A percentile compares a stretch with the other conserved stretches of the same genome.
Conservation (phyloP, 768 basidiomycete species). For the Calocera cornea region DNA sequence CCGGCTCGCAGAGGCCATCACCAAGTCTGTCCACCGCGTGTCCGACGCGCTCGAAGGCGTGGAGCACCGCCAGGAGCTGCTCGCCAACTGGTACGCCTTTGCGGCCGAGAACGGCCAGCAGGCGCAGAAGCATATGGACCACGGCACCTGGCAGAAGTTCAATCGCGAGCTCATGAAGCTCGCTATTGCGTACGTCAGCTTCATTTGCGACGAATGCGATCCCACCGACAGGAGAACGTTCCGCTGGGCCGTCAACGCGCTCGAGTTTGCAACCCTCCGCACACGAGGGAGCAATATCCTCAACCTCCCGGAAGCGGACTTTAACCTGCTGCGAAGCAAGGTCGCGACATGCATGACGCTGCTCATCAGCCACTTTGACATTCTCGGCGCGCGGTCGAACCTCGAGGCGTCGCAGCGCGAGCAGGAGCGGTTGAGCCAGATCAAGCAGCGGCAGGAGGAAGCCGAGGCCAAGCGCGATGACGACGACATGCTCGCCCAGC, state of each 20-base stretch:
- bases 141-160: constrained; percentile 53
- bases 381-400: constrained; percentile 83
- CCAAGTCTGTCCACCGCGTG: constrained; percentile 82
- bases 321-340: constrained; percentile 76
- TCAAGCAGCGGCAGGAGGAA: constrained; percentile 15
- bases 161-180: constrained; percentile 73
- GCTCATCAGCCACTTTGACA: constrained; percentile 95
- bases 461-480: constrained; percentile 22
- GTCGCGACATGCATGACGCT: constrained; percentile 94
- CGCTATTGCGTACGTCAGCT: constrained; percentile 94
- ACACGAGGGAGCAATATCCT: constrained; percentile 82
- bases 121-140: constrained; percentile 79
- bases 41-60: constrained; percentile 48
- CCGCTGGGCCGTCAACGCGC: constrained; percentile 93
- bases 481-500: background rate
- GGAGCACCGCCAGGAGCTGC: constrained; percentile 61
- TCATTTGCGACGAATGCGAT: constrained; percentile 96
- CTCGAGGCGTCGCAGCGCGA: constrained; percentile 70
- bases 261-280: constrained; percentile 81
- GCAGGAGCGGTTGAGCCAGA: constrained; percentile 67
- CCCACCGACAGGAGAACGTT: constrained; percentile 91
- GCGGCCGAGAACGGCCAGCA: constrained; percentile 94
- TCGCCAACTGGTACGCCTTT: constrained; percentile 90
- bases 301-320: constrained; percentile 75
- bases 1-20: constrained; percentile 80